Base-by-base conservation (phyloP, 2,329 filamentous ascomycete genomes). In the Blastomyces gilchristii region DNA sequence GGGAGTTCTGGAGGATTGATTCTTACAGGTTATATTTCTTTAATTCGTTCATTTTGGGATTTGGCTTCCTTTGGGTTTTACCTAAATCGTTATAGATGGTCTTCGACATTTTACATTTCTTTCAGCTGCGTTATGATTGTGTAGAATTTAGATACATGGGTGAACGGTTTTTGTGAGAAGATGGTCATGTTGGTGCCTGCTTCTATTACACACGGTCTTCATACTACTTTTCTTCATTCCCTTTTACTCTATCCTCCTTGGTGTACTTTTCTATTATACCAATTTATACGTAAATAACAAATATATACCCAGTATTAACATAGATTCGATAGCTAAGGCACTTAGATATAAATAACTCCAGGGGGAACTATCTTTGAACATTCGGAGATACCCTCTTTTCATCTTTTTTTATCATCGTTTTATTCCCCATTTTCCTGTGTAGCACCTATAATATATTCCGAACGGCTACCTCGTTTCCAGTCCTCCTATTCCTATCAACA, bases 1-100 rank as follows among this genome's bases (percentile, higher is more conserved):
- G 71, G 77, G 74, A 66, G 73, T 77, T 74, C 69, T 78, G 68
- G 78, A 76, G 69, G 74, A 73, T 69, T 77, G 68, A 72, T 50
- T 37, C 9, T n/a, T 34, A 3, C 25, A 16, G 52, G 6, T 39
- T 28, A 18, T 45, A 25, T 22, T 49, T 49, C n/a, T 28, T 54
- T 14, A 2, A 5, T 53, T 28, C 25, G 1, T 8, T 34, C 7
- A 12, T 47, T 58, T 49, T 25, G 47, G 28, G 25, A 8, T 57
- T 45, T 37, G 50, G n/a, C 8, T 22, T 28, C 9, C 2, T 22
- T 9, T 25, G n/a, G 47, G 47, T 8, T 25, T 50, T 50, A 25
- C 9, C 2, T 39, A 39, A 37, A 9, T 9, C 37, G 37, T 12
- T 39, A 39, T 39, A 39, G 37, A 39, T 11, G 37, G 37, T 39